Evolutionary conservation across 768 basidiomycete genomes (phyloP), one percentile per base, ranked within the genome.

Genomic region (Chiua virens): DNA sequence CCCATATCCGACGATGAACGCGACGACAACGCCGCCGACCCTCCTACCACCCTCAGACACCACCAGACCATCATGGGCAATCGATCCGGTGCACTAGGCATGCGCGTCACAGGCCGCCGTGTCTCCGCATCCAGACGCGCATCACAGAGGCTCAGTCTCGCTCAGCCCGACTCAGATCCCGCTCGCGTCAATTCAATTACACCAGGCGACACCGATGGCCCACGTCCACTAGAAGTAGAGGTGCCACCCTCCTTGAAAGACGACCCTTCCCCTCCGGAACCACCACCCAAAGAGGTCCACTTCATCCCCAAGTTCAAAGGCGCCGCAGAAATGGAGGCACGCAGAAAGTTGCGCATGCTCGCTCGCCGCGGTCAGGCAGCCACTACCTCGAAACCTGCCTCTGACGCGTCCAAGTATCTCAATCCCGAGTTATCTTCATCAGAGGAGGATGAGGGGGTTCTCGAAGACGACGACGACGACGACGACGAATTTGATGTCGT

Each of bases 21-120:
- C 9, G 79, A 80, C 45, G 51, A 54, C 28, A 69, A 57, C 15
- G 21, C 57, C 10, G 44, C 53, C 30, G 57, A 52, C 43, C 50
- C 62, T 61, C 64, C 81, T 57, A 68, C 75, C 11, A 62, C 79
- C 14, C 76, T 97, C 56, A 89, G 87, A 63, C 87, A 95, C 68
- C 89, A 91, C 7, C 84, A 87, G 61, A 97, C 95, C 4, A 96
- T 97, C 62, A 85, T 94, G 78, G 91, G 85, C 4, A 73, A 73
- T 11, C 77, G 82, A 22, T 77, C 81, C 0, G 90, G 89, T 5
- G 89, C 79, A 0, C 64, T 87, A 2, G 94, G 94, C 0, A 78
- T 95, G 71, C 77, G 93, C 21, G 86, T 92, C 4, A 72, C 79
- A 23, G 92, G 83, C 1, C 83, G 84, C 57, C 73, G 85, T 15